Conservation (phyloP, 768 basidiomycete species). For the Pisolithus sp. region DNA sequence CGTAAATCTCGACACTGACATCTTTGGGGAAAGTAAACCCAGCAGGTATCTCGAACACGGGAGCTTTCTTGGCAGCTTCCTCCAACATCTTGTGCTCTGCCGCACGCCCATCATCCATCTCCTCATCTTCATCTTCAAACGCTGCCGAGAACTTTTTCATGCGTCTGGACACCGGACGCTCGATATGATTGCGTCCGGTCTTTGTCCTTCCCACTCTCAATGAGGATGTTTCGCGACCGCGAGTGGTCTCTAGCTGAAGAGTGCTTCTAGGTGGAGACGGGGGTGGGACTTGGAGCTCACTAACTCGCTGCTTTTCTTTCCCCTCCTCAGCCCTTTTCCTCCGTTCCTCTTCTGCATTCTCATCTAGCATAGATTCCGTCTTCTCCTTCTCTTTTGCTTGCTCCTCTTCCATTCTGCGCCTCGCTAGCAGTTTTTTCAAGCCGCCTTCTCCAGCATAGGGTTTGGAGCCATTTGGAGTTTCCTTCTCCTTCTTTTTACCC, state of each 20-base stretch:
- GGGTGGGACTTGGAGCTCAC: constrained; percentile 13
- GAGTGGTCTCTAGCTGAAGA: constrained; percentile 15
- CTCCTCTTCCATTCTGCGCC: constrained; percentile 51
- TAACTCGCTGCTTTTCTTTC: constrained; percentile 13
- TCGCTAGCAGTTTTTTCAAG: constrained; percentile 69
- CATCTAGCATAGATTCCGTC: constrained; percentile 30
- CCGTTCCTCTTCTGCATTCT: constrained; percentile 25
- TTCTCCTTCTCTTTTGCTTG: constrained; percentile 35
- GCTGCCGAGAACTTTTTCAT: constrained; percentile 62
- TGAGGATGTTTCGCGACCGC: constrained; percentile 37
- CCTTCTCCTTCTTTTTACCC: constrained; percentile 31
- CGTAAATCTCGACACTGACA: constrained; percentile 29
- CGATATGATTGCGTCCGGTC: constrained; percentile 50
- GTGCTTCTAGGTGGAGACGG: constrained; percentile 5
- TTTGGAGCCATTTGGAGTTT: constrained; percentile 49
- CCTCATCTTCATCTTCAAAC: constrained; percentile 45
- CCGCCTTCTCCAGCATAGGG: constrained; percentile 77
- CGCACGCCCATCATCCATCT: constrained; percentile 33
- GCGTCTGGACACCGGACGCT: constrained; percentile 44
- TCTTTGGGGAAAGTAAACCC: constrained; percentile 66
- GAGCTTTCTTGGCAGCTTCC: constrained; percentile 48
- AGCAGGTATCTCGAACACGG: constrained; percentile 52
- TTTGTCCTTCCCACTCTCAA: constrained; percentile 62
- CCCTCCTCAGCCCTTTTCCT: constrained; percentile 15
- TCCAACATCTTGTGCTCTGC: constrained; percentile 45